phyloP scores from a whole-genome alignment of 305 asterid genomes.

The Fraxinus baroniana region DNA sequence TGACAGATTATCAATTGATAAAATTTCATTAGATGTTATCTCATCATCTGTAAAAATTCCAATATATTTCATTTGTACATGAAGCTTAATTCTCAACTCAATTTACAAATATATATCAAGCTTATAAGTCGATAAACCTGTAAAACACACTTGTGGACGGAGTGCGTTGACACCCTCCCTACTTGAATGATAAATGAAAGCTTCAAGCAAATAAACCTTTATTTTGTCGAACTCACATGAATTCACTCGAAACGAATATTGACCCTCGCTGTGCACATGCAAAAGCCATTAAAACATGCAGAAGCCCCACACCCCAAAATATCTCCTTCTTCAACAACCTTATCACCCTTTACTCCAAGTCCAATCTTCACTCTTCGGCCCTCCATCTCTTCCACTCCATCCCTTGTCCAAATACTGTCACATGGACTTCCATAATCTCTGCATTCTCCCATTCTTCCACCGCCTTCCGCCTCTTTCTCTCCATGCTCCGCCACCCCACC shows the following conservation, averaged over 20 bases:
- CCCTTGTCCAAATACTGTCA: conserved; percentile 62
- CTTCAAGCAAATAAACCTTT: not conserved
- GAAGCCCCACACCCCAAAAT: conserved; percentile 33
- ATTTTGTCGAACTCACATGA: not conserved
- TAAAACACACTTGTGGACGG: too few species aligned
- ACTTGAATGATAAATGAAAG: not conserved
- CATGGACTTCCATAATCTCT: conserved; percentile 74
- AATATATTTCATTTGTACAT: too few species aligned
- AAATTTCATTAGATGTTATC: too few species aligned
- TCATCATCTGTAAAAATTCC: too few species aligned
- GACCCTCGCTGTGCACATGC: conserved; percentile 69
- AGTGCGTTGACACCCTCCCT: too few species aligned
- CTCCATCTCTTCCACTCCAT: conserved; percentile 59
- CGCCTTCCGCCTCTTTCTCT: conserved; percentile 52
- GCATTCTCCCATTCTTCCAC: conserved; percentile 40
- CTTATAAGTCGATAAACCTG: too few species aligned
- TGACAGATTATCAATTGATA: too few species aligned
- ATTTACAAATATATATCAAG: too few species aligned
- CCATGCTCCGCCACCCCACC: conserved; percentile 71
- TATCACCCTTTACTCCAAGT: conserved; percentile 66
- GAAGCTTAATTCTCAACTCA: too few species aligned
- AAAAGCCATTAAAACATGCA: conserved; percentile 39
- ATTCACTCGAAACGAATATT: not conserved
- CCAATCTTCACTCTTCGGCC: conserved; percentile 47
- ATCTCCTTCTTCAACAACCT: conserved; percentile 55